Conservation (phyloP, 2,329 filamentous ascomycete genomes). For the Mycogone perniciosa region DNA sequence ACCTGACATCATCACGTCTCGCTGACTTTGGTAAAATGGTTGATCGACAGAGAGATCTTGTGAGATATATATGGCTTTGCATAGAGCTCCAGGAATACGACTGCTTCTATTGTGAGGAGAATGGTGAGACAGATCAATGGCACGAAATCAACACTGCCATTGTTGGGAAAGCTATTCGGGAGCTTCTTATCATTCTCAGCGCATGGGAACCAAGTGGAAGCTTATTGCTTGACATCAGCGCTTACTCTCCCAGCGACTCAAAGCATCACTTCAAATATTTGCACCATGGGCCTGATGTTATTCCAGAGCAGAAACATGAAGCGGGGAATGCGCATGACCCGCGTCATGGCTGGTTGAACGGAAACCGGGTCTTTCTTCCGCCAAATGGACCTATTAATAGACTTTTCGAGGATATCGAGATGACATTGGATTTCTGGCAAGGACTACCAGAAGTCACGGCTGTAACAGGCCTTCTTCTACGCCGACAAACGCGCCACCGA, state of each 20-base stretch:
- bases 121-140: constrained; percentile 13
- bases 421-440: constrained; percentile 19
- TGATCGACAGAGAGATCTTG: constrained; percentile 23
- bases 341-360: constrained; percentile 6
- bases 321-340: not conserved
- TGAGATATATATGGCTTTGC: constrained; percentile 19
- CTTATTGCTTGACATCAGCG: constrained; percentile 28
- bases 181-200: constrained; percentile 26
- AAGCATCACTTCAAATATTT: constrained; percentile 26
- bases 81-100: constrained; percentile 18
- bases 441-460: constrained; percentile 24
- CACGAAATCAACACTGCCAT: constrained; percentile 1
- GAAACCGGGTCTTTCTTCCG: constrained; percentile 10
- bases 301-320: not conserved
- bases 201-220: constrained; percentile 21
- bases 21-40: constrained; percentile 22
- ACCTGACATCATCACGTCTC: constrained; percentile 23
- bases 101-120: constrained; percentile 10
- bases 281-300: constrained; percentile 14
- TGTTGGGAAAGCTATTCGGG: constrained; percentile 15
- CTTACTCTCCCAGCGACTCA: constrained; percentile 28
- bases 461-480: constrained; percentile 27
- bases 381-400: not conserved
- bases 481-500: constrained; percentile 28
- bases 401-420: constrained; percentile 18